Evolutionary conservation across 2,329 filamentous ascomycete species (phyloP), one percentile per base, ranked within the genome.

Genomic region (Metarhizium robertsii): DNA sequence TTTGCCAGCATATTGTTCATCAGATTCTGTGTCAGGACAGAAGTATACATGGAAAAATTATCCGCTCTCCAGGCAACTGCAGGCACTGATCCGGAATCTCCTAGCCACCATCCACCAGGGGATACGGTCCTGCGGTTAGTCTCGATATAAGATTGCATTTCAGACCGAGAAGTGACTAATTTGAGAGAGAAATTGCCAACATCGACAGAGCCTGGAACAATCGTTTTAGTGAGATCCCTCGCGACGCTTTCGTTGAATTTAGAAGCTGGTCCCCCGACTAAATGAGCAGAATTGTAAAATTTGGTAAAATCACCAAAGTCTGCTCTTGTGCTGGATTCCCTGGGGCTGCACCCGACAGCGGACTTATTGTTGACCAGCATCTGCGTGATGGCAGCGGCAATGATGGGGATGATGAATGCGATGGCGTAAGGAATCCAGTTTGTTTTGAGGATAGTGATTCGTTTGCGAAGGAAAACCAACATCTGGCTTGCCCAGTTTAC

Each of bases 341-440:
- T 56, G 11, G 62, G 62, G 42, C 73, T 71, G 63, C 83, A 86
- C 1, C 71, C 71, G 1, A 66, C 71, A 0, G 74, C 72, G 3
- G 68, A 18, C 38, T 53, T 16, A 40, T 32, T n/a, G 47, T 79
- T 77, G 7, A 96, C 73, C 62, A 92, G 92, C 2, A 95, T 75
- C 3, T 86, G 88, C 0, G 91, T 88, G 14, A 96, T 72, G 0
- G 86, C 90, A 18, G 90, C 87, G 1, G 90, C 88, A 55, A 90
- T 75, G 54, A 96, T 80, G 0, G 92, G 92, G 13, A 96, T 82
- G 1, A 90, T 61, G 43, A 95, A 77, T 1, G 90, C 90, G 2
- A 84, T 83, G 8, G 85, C 65, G 56, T 91, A 91, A 0, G 90
- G 88, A 50, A 92, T 75, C 69, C 84, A 88, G 65, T 94, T 95